Evolutionary conservation across 1,284 basidiomycete species (phyloP).

Genomic region (Microbotryomycetes sp.): DNA sequence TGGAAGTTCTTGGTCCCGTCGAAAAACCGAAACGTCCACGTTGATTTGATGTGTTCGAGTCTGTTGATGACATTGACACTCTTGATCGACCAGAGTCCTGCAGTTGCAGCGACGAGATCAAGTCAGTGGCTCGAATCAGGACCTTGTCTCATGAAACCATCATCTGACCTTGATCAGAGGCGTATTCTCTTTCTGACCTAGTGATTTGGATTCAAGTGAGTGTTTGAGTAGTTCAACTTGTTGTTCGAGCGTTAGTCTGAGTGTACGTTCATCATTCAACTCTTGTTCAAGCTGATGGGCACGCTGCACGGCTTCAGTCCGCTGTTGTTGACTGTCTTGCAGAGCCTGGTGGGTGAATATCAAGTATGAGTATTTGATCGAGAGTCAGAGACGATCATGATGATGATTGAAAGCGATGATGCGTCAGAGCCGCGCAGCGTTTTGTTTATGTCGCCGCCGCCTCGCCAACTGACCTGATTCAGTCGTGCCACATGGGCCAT

Average conservation of each 20-base stretch:
- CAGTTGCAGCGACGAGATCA: neutral
- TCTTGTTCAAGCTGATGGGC: neutral
- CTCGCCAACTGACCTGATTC: no score
- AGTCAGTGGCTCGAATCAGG: neutral
- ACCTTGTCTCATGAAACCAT: neutral
- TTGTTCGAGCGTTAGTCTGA: constrained; percentile 12
- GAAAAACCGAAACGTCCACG: no score
- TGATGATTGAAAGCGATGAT: no score
- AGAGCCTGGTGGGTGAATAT: neutral
- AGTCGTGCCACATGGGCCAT: no score
- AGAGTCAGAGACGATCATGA: no score
- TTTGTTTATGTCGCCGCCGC: no score
- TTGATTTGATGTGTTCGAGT: constrained; percentile 7
- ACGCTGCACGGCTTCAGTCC: constrained; percentile 12
- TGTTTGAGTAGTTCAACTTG: constrained; percentile 13
- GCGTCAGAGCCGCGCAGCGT: no score
- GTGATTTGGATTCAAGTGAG: no score
- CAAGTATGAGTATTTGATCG: no score
- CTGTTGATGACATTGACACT: neutral
- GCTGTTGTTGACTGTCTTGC: constrained; percentile 8
- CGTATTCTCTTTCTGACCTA: constrained; percentile 5
- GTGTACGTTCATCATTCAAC: constrained; percentile 14
- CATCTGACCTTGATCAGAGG: constrained; percentile 14
- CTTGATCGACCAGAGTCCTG: neutral
- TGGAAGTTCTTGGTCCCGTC: neutral